Evolutionary conservation across 208 protist species (phyloP).

Genomic region (Acanthamoeba lenticulata): DNA sequence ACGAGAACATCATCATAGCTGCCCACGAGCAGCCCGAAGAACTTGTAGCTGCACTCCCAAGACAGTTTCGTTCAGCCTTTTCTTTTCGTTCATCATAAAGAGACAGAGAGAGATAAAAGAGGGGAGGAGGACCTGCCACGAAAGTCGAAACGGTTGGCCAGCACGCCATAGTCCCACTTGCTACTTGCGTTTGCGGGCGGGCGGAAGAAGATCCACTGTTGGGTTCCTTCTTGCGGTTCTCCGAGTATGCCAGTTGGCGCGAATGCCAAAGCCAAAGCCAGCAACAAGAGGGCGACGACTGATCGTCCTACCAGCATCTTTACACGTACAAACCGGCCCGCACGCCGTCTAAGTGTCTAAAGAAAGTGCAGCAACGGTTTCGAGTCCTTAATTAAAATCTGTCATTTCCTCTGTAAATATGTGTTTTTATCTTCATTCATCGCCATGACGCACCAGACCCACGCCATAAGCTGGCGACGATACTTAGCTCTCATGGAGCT

Average conservation of each 20-base stretch:
- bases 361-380: too few relatives aligned
- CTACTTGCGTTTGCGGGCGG: neutral
- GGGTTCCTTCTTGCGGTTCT: too few relatives aligned
- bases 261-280: too few relatives aligned
- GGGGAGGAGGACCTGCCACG: constrained; percentile 42
- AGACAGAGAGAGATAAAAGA: too few relatives aligned
- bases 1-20: neutral
- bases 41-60: constrained; percentile 33
- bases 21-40: neutral
- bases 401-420: too few relatives aligned
- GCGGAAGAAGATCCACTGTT: neutral
- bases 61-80: neutral
- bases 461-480: neutral
- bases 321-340: too few relatives aligned
- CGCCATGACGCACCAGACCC: constrained; percentile 3
- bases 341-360: too few relatives aligned
- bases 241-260: too few relatives aligned
- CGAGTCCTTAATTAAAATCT: too few relatives aligned
- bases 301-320: too few relatives aligned
- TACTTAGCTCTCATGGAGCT: neutral
- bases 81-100: neutral
- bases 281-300: too few relatives aligned
- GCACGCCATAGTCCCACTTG: neutral
- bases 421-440: too few relatives aligned
- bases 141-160: neutral